Evolutionary conservation across 805 yeast species (phyloP).

Genomic region (Candida coquimbonensis): DNA sequence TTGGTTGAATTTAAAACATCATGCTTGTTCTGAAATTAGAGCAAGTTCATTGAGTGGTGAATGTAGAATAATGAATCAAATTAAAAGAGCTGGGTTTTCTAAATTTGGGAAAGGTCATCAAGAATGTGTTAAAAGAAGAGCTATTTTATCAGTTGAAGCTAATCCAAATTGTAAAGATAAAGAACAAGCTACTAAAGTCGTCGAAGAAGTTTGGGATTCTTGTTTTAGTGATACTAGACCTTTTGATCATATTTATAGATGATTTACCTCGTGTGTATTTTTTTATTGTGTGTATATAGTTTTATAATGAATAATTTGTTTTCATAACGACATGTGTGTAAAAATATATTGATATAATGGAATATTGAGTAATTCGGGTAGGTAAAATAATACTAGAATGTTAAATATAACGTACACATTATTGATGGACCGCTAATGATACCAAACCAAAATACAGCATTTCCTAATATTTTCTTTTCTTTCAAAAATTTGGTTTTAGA

Average conservation of each 20-base stretch:
- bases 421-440: constrained; percentile 85
- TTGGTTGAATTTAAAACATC: constrained; percentile 80
- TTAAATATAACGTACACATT: constrained; percentile 75
- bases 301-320: neutral
- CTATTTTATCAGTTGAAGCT: constrained; percentile 73
- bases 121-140: constrained; percentile 84
- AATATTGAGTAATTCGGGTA: too few relatives aligned
- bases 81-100: constrained; percentile 40
- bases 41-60: constrained; percentile 93
- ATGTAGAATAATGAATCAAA: constrained; percentile 82
- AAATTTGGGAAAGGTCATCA: constrained; percentile 79
- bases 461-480: constrained; percentile 58
- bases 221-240: constrained; percentile 96
- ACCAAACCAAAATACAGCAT: constrained; percentile 85
- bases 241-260: constrained; percentile 78
- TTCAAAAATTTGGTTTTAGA: constrained; percentile 53
- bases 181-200: constrained; percentile 71
- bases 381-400: constrained; percentile 38
- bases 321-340: too few relatives aligned
- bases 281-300: neutral
- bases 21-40: constrained; percentile 94
- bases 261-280: neutral
- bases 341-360: too few relatives aligned
- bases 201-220: constrained; percentile 83
- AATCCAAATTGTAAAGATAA: constrained; percentile 75